Evolutionary conservation across 345 rosid genomes (phyloP).

Genomic region (Cardamine resedifolia): DNA sequence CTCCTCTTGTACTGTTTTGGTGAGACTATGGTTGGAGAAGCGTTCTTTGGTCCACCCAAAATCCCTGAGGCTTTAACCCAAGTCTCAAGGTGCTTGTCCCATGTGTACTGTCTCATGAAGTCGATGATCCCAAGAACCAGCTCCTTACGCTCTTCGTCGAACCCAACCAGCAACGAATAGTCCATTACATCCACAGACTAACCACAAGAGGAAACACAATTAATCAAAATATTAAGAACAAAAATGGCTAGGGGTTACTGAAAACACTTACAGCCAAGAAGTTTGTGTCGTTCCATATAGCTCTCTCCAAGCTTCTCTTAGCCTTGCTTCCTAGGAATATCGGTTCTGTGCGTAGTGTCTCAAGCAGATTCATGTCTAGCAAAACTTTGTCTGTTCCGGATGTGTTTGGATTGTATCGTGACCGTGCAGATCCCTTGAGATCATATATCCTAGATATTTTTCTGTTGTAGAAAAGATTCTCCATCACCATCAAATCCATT

Average conservation of each 20-base stretch:
- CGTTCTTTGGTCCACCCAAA: constrained; percentile 82
- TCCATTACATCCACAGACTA: constrained; percentile 93
- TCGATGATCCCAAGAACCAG: constrained; percentile 95
- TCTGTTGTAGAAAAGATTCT: constrained; percentile 88
- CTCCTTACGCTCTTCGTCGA: constrained; percentile 83
- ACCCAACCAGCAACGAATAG: constrained; percentile 94
- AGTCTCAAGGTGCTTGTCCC: constrained; percentile 99
- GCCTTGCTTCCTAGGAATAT: constrained; percentile 94
- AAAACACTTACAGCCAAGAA: constrained; percentile 81
- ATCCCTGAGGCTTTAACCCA: constrained; percentile 94
- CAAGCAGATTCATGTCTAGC: constrained; percentile 83
- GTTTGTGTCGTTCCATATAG: constrained; percentile 93
- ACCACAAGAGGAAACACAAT: neutral
- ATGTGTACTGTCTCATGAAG: constrained; percentile 97
- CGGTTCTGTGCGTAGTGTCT: constrained; percentile 78
- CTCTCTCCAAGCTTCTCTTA: constrained; percentile 88
- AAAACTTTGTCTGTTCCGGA: constrained; percentile 72
- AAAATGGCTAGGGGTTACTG: neutral
- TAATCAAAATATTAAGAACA: neutral
- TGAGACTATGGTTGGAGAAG: constrained; percentile 82
- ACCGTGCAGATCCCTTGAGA: constrained; percentile 85
- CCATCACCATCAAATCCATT: constrained; percentile 98
- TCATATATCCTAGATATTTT: constrained; percentile 75
- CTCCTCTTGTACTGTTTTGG: constrained; percentile 93
- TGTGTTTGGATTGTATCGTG: constrained; percentile 85